phyloP scores from a whole-genome alignment of 495 filamentous ascomycete species.

The Xylaria sp. region DNA sequence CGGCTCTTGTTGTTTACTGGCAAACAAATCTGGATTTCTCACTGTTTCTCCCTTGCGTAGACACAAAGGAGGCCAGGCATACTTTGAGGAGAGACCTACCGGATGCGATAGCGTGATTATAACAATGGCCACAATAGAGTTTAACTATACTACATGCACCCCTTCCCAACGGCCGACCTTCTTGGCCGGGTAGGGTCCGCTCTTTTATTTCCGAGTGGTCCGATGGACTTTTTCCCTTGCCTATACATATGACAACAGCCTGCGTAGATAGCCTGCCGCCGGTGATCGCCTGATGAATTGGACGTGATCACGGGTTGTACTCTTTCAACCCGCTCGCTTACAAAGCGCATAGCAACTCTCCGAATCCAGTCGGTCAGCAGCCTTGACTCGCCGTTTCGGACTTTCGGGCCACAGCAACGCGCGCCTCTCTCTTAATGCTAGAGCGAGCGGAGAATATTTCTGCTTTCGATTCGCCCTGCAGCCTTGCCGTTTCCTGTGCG shows the following conservation, averaged over 20 bases:
- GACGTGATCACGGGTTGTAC: not conserved
- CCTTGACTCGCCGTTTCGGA: conserved; percentile 12
- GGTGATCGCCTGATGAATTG: conserved; percentile 21
- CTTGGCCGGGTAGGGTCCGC: not conserved
- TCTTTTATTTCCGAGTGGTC: conserved; percentile 26
- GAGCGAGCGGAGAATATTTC: not conserved
- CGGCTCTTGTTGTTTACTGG: not conserved
- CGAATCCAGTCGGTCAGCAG: conserved; percentile 10
- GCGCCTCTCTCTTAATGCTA: not conserved
- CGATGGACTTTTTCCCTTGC: conserved; percentile 6
- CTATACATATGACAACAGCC: not conserved
- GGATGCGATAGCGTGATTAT: conserved; percentile 2
- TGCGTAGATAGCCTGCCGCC: not conserved
- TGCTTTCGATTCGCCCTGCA: not conserved
- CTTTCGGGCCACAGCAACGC: conserved; percentile 7
- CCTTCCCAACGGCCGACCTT: not conserved
- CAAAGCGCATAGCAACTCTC: conserved; percentile 17
- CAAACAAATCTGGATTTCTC: not conserved
- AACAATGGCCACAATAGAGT: conserved; percentile 23
- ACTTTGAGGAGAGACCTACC: not conserved
- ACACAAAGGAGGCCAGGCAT: not conserved
- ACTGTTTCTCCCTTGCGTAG: not conserved
- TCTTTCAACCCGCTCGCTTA: conserved; percentile 4
- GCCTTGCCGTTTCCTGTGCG: not conserved
- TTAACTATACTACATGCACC: conserved; percentile 15